Percentiles rank a stretch among this genome's conserved stretches.
Conservation (phyloP, 176 grass and related monocot species). For the Leersia perrieri region DNA sequence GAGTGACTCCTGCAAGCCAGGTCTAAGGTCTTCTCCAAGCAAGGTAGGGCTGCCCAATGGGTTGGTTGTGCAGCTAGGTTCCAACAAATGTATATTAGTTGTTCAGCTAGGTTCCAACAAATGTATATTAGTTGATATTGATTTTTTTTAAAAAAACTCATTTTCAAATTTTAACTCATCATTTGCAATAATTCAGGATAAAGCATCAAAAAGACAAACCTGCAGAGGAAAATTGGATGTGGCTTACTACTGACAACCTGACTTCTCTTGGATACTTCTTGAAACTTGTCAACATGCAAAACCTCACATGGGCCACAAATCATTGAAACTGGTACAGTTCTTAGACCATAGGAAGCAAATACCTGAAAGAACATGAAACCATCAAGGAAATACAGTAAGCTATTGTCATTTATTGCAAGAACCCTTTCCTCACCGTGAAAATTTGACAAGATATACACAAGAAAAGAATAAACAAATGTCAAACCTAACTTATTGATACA, state of each 20-base stretch:
- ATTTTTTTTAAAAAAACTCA: not conserved
- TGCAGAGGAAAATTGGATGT: conserved; percentile 52
- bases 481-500: not conserved
- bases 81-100: not conserved
- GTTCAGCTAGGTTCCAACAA: no score
- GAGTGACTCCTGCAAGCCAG: not conserved
- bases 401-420: not conserved
- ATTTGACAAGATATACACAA: conserved; percentile 2
- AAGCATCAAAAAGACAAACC: conserved; percentile 43
- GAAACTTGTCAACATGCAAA: conserved; percentile 19
- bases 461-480: conserved; percentile 4
- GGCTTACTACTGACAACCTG: conserved; percentile 32
- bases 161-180: conserved; percentile 1
- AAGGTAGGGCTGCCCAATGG: not conserved
- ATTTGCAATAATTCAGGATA: not conserved
- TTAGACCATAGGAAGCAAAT: conserved; percentile 50
- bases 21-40: not conserved
- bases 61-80: not conserved
- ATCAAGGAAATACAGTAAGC: conserved; percentile 9
- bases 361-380: conserved; percentile 35
- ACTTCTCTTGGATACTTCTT: conserved; percentile 33
- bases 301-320: conserved; percentile 55
- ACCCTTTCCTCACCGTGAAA: not conserved
- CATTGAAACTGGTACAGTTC: conserved; percentile 33
- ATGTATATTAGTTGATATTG: no score